These are phyloP conservation scores for Hygrophoropsis aurantiaca DNA, from an alignment of 768 basidiomycete genomes.

Conservation along the genomic window DNA sequence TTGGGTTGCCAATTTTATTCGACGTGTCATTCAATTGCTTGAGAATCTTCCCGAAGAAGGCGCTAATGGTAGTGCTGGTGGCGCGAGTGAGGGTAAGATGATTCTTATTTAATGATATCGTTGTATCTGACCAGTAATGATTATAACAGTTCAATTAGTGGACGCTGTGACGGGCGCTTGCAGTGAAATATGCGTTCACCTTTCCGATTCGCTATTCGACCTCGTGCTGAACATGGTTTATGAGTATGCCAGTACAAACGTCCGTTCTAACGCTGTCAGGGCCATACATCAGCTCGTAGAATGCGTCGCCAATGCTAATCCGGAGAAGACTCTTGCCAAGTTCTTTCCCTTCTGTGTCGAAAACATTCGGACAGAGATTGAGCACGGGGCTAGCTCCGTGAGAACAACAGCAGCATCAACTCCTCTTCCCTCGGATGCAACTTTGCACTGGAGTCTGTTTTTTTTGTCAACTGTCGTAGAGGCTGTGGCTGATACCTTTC, in stretches of 20 bases:
- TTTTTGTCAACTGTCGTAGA: not conserved
- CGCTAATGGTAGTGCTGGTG: conserved; percentile 57
- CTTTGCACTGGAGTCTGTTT: conserved; percentile 80
- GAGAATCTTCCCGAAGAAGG: conserved; percentile 88
- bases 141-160: conserved; percentile 59
- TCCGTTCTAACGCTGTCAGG: conserved; percentile 82
- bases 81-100: conserved; percentile 58
- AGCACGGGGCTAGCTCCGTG: conserved; percentile 78
- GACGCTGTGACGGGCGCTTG: conserved; percentile 77
- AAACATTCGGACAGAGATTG: conserved; percentile 75
- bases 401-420: conserved; percentile 69
- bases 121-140: not conserved
- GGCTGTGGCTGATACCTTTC: not conserved
- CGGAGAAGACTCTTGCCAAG: conserved; percentile 72
- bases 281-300: conserved; percentile 85
- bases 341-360: conserved; percentile 73
- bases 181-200: conserved; percentile 73
- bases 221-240: conserved; percentile 80
- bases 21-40: conserved; percentile 74
- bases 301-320: conserved; percentile 80
- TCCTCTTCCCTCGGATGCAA: conserved; percentile 77
- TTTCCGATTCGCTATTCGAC: conserved; percentile 74
- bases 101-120: not conserved
- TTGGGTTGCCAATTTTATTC: conserved; percentile 82
- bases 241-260: conserved; percentile 78